These are phyloP conservation scores for Lasiodiplodia citricola DNA, from an alignment of 2,329 filamentous ascomycete species.

Conservation along the genomic window DNA sequence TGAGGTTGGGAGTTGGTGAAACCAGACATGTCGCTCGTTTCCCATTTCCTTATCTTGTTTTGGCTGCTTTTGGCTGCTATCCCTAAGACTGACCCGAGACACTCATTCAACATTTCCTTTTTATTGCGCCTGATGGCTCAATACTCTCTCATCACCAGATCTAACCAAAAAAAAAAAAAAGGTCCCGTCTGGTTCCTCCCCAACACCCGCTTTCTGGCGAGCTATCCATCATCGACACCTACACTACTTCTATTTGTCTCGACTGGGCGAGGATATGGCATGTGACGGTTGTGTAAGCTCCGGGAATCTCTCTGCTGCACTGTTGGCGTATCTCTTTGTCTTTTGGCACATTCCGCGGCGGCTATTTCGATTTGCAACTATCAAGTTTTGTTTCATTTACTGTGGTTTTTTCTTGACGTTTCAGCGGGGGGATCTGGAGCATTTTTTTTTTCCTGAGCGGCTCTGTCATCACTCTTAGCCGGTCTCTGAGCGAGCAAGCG, in stretches of 20 bases:
- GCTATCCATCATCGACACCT: not conserved
- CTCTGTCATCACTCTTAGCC: conserved; percentile 15
- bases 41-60: conserved; percentile 15
- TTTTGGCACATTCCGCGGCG: not conserved
- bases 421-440: conserved; percentile 3
- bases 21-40: conserved; percentile 25
- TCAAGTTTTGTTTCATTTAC: not conserved
- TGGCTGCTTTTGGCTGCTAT: conserved; percentile 6
- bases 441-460: not conserved
- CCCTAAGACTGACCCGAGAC: conserved; percentile 22
- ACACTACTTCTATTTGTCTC: conserved; percentile 7
- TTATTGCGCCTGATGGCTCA: not conserved
- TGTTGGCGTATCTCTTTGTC: not conserved
- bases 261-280: not conserved
- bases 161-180: not conserved
- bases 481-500: conserved; percentile 30
- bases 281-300: not conserved
- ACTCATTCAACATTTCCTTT: conserved; percentile 22
- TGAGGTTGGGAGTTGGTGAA: conserved; percentile 15
- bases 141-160: not conserved
- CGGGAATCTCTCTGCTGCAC: not conserved
- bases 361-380: not conserved
- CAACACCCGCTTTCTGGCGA: conserved; percentile 1
- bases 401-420: not conserved
- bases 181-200: not conserved